Percentiles rank a stretch among this genome's conserved stretches.
Evolutionary conservation across 2,329 filamentous ascomycete species (phyloP).

Genomic region (Aspergillus sp.): DNA sequence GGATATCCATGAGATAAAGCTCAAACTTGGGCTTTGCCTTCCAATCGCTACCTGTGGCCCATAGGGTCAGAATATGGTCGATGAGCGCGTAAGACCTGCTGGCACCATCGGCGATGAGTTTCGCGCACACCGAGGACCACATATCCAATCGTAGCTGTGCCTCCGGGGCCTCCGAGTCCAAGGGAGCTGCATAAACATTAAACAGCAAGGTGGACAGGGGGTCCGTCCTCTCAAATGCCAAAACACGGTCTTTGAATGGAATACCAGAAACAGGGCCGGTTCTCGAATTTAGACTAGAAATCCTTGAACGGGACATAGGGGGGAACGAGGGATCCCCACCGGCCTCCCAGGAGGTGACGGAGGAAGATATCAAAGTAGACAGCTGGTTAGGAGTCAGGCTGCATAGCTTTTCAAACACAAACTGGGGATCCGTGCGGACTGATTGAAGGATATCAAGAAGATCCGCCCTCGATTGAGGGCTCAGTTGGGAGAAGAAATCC

Average conservation of each 20-base stretch:
- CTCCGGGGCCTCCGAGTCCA: slow-evolving; percentile 77
- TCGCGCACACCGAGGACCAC: slow-evolving; percentile 86
- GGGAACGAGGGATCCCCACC: slow-evolving; percentile 77
- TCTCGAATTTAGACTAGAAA: slow-evolving; percentile 49
- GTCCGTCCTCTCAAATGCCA: slow-evolving; percentile 87
- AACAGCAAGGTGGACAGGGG: slow-evolving; percentile 81
- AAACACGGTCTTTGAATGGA: slow-evolving; percentile 74
- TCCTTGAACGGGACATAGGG: slow-evolving; percentile 58
- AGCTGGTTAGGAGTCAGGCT: slow-evolving; percentile 75
- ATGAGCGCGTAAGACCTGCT: slow-evolving; percentile 77
- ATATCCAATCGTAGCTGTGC: slow-evolving; percentile 76
- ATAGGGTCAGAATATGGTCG: slow-evolving; percentile 80
- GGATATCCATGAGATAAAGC: slow-evolving; percentile 89
- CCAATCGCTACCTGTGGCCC: slow-evolving; percentile 85
- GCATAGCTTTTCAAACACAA: slow-evolving; percentile 78
- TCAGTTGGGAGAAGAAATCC: slow-evolving; percentile 63
- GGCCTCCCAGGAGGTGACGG: slow-evolving; percentile 75
- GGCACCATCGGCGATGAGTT: slow-evolving; percentile 74
- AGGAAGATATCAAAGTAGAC: slow-evolving; percentile 71
- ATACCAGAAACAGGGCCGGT: slow-evolving; percentile 50
- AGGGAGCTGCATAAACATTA: slow-evolving; percentile 84
- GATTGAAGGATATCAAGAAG: slow-evolving; percentile 78
- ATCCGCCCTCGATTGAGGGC: slow-evolving; percentile 69
- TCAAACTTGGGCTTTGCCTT: slow-evolving; percentile 86
- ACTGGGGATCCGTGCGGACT: slow-evolving; percentile 82